Conservation (phyloP, 2,329 filamentous ascomycete genomes). For the Diaporthe helianthi region DNA sequence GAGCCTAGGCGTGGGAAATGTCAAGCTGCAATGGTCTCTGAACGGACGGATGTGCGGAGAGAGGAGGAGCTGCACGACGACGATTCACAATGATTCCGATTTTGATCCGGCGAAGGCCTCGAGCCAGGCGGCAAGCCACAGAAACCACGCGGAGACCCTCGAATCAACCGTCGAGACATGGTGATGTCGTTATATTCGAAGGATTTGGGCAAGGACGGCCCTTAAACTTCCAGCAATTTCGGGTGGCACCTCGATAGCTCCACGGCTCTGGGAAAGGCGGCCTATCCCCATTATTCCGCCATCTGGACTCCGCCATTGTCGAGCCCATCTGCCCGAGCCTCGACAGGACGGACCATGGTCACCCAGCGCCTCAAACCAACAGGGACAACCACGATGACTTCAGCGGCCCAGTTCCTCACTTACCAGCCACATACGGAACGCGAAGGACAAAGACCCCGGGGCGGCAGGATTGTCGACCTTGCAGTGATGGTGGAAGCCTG, state of each 20-base stretch:
- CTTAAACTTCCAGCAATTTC: not conserved
- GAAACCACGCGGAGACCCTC: not conserved
- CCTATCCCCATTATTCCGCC: not conserved
- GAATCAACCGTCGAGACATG: not conserved
- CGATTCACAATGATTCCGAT: not conserved
- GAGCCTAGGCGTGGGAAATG: too few species aligned
- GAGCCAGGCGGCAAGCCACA: not conserved
- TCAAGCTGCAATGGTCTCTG: too few species aligned
- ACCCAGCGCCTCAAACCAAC: too few species aligned
- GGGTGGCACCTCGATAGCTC: not conserved
- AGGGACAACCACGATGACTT: too few species aligned
- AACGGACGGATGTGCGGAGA: too few species aligned
- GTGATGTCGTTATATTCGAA: too few species aligned
- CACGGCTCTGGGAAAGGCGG: not conserved
- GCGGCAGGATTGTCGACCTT: not conserved
- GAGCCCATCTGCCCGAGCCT: not conserved
- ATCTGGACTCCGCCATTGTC: not conserved
- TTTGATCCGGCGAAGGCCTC: not conserved
- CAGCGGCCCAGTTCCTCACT: too few species aligned
- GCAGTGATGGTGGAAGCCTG: too few species aligned
- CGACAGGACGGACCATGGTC: not conserved
- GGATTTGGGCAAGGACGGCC: not conserved
- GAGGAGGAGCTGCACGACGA: not conserved
- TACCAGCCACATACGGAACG: too few species aligned
- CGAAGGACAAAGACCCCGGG: too few species aligned